Conservation (phyloP, 169 alveolate species). For the Plasmodium fragile region DNA sequence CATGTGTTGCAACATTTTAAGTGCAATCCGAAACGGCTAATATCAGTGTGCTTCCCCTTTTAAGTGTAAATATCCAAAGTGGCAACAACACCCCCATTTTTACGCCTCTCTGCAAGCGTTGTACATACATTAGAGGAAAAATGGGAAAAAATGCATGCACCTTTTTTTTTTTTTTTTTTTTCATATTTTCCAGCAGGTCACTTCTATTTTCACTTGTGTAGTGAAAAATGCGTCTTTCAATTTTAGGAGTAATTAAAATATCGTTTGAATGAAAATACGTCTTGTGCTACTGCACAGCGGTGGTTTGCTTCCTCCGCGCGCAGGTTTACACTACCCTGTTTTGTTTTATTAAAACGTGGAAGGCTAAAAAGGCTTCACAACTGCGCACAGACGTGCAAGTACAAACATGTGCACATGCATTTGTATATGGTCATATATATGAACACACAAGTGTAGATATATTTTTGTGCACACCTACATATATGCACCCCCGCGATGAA, state of each 20-base stretch:
- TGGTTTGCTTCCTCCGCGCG: not conserved
- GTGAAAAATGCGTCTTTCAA: not conserved
- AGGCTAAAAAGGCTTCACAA: not conserved
- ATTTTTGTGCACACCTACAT: not conserved
- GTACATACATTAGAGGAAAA: conserved; percentile 13
- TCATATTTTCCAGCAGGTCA: not conserved
- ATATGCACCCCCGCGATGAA: not conserved
- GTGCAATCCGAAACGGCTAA: not conserved
- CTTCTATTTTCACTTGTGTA: not conserved
- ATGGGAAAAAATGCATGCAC: not conserved
- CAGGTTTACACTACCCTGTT: not conserved
- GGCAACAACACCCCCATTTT: not conserved
- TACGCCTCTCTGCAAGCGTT: not conserved
- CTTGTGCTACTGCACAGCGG: not conserved
- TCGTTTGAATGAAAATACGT: not conserved
- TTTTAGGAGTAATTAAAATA: not conserved
- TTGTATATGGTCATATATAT: not conserved
- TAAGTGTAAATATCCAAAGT: not conserved
- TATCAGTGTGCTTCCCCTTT: not conserved
- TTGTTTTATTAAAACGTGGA: not conserved
- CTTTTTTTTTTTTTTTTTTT: conserved; percentile 1
- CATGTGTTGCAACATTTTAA: not conserved
- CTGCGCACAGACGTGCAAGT: not conserved
- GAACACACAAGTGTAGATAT: not conserved
- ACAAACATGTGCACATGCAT: not conserved